A percentile compares a stretch with the other conserved stretches of the same genome.
phyloP scores from a whole-genome alignment of 306 rosid genomes.

The Quercus rubra region DNA sequence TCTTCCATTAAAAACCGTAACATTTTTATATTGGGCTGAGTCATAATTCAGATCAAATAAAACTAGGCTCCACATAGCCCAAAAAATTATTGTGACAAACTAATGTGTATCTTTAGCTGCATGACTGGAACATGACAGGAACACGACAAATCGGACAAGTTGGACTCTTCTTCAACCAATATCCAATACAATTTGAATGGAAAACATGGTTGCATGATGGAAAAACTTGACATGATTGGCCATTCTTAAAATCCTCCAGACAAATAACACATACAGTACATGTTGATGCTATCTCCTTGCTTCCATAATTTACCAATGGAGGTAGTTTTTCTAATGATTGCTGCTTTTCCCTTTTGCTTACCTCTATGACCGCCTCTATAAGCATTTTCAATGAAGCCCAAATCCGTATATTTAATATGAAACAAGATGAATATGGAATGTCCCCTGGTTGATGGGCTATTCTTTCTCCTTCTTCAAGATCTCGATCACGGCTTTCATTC shows the following conservation, averaged over 20 bases:
- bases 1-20: no score
- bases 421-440: no score
- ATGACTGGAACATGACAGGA: not conserved
- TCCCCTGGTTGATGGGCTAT: no score
- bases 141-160: slow-evolving; percentile 62
- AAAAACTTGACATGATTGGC: slow-evolving; percentile 38
- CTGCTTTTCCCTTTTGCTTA: no score
- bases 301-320: slow-evolving; percentile 7
- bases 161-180: slow-evolving; percentile 39
- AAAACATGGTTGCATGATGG: slow-evolving; percentile 46
- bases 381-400: no score
- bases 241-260: slow-evolving; percentile 43
- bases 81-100: not conserved
- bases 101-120: not conserved
- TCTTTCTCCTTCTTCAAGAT: no score
- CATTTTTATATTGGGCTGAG: no score
- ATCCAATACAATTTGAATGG: slow-evolving; percentile 40
- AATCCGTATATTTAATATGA: no score
- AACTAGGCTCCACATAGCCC: no score
- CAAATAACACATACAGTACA: slow-evolving; percentile 46
- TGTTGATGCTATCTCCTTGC: not conserved
- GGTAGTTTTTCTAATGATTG: not conserved
- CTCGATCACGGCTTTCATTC: no score
- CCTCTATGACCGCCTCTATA: no score
- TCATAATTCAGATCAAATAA: no score